Conservation (phyloP, 805 yeast species). For the Jamesozyma jinghongensis region DNA sequence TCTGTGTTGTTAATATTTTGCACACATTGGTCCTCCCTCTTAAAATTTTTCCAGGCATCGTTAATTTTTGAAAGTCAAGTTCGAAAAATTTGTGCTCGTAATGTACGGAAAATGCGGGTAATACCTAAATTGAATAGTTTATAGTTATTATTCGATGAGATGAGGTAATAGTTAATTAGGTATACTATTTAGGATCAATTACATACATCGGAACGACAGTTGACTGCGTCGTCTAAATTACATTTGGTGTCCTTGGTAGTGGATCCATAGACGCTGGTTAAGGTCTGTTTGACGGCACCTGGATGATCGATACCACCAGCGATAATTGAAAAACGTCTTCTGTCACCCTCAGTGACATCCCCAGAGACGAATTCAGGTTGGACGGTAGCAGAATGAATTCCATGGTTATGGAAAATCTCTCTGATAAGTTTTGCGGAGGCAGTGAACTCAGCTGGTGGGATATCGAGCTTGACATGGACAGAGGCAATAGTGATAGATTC, state of each 20-base stretch:
- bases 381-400: slow-evolving; percentile 87
- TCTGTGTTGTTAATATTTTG: background rate
- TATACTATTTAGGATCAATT: too few species aligned
- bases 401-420: slow-evolving; percentile 69
- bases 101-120: too few species aligned
- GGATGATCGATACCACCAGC: slow-evolving; percentile 9
- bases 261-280: slow-evolving; percentile 28
- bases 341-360: slow-evolving; percentile 26
- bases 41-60: too few species aligned
- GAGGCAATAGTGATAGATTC: slow-evolving; percentile 84
- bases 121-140: too few species aligned
- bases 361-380: slow-evolving; percentile 76
- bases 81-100: too few species aligned
- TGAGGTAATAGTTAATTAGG: too few species aligned
- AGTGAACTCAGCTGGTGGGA: slow-evolving; percentile 57
- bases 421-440: slow-evolving; percentile 68
- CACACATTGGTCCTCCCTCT: too few species aligned
- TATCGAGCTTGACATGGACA: slow-evolving; percentile 69
- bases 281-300: background rate
- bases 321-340: slow-evolving; percentile 29
- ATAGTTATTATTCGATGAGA: too few species aligned
- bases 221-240: slow-evolving; percentile 43
- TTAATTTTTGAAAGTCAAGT: too few species aligned
- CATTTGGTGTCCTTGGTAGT: slow-evolving; percentile 32
- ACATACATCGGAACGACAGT: slow-evolving; percentile 42